phyloP scores from a whole-genome alignment of 495 filamentous ascomycete species.

The Tuber borchii region DNA sequence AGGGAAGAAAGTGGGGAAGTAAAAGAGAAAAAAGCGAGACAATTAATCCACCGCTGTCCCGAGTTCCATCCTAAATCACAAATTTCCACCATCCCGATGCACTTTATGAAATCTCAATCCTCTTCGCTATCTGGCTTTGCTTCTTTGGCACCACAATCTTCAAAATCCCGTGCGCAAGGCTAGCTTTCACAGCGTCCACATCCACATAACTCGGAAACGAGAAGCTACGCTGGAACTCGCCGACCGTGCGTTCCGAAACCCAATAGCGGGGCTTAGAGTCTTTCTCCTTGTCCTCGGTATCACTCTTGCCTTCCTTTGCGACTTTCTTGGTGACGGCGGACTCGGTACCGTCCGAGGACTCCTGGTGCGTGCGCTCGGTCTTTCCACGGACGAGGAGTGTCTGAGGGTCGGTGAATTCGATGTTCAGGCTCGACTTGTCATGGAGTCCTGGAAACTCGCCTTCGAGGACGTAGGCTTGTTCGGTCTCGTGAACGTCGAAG shows the following conservation, averaged over 20 bases:
- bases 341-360: slow-evolving; percentile 16
- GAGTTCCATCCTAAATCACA: neutral
- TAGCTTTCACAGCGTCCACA: slow-evolving; percentile 70
- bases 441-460: slow-evolving; percentile 75
- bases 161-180: slow-evolving; percentile 68
- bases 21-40: neutral
- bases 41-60: neutral
- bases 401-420: slow-evolving; percentile 76
- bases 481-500: slow-evolving; percentile 73
- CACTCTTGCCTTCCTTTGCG: slow-evolving; percentile 40
- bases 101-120: slow-evolving; percentile 54
- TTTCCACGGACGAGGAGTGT: slow-evolving; percentile 70
- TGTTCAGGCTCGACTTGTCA: slow-evolving; percentile 61
- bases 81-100: neutral
- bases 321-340: slow-evolving; percentile 13
- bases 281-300: slow-evolving; percentile 42
- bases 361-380: slow-evolving; percentile 51
- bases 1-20: neutral
- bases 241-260: slow-evolving; percentile 72
- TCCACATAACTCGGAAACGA: slow-evolving; percentile 69
- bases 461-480: slow-evolving; percentile 67
- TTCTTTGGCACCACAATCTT: slow-evolving; percentile 72
- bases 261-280: slow-evolving; percentile 55
- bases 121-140: slow-evolving; percentile 50
- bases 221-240: slow-evolving; percentile 75